phyloP scores from a whole-genome alignment of 345 rosid genomes.

The Sonneratia caseolaris region DNA sequence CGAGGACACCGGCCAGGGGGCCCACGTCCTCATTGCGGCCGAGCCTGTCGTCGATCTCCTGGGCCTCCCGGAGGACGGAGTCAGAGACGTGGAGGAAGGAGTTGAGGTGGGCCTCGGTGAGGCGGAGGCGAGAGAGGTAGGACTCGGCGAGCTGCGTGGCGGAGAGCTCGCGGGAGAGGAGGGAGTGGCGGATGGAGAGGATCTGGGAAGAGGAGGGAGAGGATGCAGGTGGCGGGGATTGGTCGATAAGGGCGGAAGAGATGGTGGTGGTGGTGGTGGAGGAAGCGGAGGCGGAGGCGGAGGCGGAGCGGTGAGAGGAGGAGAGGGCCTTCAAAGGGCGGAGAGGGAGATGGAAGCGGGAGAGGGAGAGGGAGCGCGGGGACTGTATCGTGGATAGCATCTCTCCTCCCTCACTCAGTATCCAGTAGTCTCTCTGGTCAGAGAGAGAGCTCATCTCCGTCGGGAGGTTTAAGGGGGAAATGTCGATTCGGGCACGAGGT shows the following conservation, averaged over 20 bases:
- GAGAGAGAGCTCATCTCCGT: background rate
- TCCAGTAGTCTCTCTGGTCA: constrained; percentile 1
- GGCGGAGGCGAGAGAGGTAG: constrained; percentile 54
- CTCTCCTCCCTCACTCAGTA: constrained; percentile 24
- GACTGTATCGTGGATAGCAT: constrained; percentile 28
- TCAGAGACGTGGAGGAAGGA: constrained; percentile 72
- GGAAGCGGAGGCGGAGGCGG: constrained; percentile 6
- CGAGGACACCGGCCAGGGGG: constrained; percentile 70
- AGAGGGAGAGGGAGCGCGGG: constrained; percentile 33
- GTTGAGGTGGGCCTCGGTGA: constrained; percentile 62
- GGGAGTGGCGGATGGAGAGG: constrained; percentile 59
- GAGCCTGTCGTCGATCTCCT: constrained; percentile 39
- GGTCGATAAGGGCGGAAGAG: constrained; percentile 16
- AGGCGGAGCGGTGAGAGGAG: constrained; percentile 9
- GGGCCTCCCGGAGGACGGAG: constrained; percentile 41
- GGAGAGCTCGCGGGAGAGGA: constrained; percentile 51
- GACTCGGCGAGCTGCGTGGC: constrained; percentile 64
- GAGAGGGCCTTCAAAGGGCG: constrained; percentile 16
- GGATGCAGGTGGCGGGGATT: constrained; percentile 15
- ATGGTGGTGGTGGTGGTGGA: constrained; percentile 16
- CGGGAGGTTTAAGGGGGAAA: background rate
- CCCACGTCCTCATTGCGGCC: constrained; percentile 48
- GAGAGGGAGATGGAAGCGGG: constrained; percentile 25
- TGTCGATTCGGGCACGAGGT: no score
- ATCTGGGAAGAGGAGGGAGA: constrained; percentile 51